A percentile compares a stretch with the other conserved stretches of the same genome.
Conservation (phyloP, 768 basidiomycete species). For the Trametes cinnabarina region DNA sequence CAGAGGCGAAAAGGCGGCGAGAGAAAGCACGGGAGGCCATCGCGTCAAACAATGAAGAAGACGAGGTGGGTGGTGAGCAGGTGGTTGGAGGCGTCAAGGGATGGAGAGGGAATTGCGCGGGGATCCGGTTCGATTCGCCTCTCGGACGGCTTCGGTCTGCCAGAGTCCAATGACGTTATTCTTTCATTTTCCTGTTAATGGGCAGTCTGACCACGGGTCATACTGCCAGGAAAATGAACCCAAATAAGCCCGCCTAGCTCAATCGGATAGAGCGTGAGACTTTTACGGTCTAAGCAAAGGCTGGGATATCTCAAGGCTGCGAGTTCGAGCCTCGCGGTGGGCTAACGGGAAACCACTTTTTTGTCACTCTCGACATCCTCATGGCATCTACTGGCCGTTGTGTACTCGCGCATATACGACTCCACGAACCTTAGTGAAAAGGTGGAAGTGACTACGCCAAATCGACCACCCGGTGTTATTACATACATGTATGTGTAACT, state of each 20-base stretch:
- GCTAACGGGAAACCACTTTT: constrained; percentile 45
- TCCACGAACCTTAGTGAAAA: no score
- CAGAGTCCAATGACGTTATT: constrained; percentile 8
- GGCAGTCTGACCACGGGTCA: no score
- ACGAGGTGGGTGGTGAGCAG: neutral
- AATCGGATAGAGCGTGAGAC: constrained; percentile 70
- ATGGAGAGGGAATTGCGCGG: neutral
- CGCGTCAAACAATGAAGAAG: constrained; percentile 19
- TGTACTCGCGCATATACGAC: no score
- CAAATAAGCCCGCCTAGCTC: constrained; percentile 53
- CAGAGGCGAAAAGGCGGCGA: constrained; percentile 17
- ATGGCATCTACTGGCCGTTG: no score
- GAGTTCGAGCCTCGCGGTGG: constrained; percentile 86
- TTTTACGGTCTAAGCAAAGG: constrained; percentile 37
- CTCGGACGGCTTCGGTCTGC: constrained; percentile 12
- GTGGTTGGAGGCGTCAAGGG: neutral
- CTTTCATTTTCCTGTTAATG: neutral
- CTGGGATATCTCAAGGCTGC: constrained; percentile 68
- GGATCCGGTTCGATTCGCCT: neutral
- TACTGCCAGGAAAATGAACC: neutral
- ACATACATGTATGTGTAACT: no score
- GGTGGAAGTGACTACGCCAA: no score
- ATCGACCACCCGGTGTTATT: no score
- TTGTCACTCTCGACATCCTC: no score
- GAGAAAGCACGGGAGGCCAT: constrained; percentile 26